Base-by-base conservation (phyloP, 345 rosid genomes). In the Draba incana region DNA sequence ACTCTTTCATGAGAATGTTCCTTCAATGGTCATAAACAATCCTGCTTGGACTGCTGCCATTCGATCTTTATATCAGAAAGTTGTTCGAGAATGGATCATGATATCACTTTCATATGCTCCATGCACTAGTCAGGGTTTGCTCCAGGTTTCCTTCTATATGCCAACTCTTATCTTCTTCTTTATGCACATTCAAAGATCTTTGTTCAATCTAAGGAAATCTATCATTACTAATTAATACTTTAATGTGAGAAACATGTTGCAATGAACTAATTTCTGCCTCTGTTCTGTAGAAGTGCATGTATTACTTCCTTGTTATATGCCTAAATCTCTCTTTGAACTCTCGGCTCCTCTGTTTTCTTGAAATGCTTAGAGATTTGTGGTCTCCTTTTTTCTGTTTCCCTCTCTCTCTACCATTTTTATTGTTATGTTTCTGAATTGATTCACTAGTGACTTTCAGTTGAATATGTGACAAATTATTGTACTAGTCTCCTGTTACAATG, bases 61-160 rank as follows among this genome's bases (percentile, higher is more conserved):
- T 50, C 96, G 89, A 62, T 84, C 98, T 51, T 85, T 95, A 67
- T 95, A 89, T 77, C 93, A 92, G 81, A 87, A 74, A 76, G 73
- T 83, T 79, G 84, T 92, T 60, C 83, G 87, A 71, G 98, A 95
- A 75, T 95, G 99, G 99, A 84, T 92, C 79, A 71, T 89, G 57
- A 79, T 82, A 74, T 92, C 99, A 25, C 88, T 95, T 49, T 95
- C 98, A 57, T 78, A 85, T 82, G 98, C 99, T 71, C 99, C 99
- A 12, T 95, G 99, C 81, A 95, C 99, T 30, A 89, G 88, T 76
- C 99, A 95, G 86, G 99, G 99, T 57, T 84, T 95, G 74, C 92
- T 95, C 70, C 99, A 95, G 99, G 99, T 94, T 70, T 57, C 16
- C 49, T 76, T 70, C 68, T 51, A 43, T 27, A 53, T 57, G 33